These are phyloP conservation scores for Vitis hybrid DNA, from an alignment of 177 flowering plant genomes.

Conservation along the genomic window DNA sequence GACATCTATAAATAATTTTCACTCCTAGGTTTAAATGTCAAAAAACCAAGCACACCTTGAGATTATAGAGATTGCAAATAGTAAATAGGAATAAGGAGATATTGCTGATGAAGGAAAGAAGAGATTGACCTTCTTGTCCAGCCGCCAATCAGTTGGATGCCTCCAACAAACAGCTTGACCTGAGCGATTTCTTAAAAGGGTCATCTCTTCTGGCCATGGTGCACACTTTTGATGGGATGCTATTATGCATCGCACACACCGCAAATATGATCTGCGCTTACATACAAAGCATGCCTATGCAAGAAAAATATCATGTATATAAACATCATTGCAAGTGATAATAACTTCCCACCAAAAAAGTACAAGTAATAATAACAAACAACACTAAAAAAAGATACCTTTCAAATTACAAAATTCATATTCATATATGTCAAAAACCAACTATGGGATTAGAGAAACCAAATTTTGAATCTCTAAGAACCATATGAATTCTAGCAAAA, in stretches of 20 bases:
- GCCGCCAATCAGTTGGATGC: slow-evolving; percentile 76
- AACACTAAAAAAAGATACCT: background rate
- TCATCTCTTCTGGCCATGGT: slow-evolving; percentile 73
- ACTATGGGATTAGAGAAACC: background rate
- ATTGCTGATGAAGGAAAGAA: slow-evolving; percentile 42
- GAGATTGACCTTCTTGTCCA: slow-evolving; percentile 77
- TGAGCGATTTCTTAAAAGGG: slow-evolving; percentile 39
- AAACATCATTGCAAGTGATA: background rate
- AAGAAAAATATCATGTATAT: background rate
- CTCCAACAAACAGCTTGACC: slow-evolving; percentile 86
- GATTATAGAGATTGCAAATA: background rate
- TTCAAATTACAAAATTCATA: slow-evolving; percentile 1
- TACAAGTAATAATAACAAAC: background rate
- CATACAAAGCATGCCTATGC: slow-evolving; percentile 75
- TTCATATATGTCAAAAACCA: background rate
- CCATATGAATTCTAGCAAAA: background rate
- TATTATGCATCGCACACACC: slow-evolving; percentile 62
- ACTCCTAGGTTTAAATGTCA: too few species aligned
- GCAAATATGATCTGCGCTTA: slow-evolving; percentile 60
- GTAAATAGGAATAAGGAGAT: background rate
- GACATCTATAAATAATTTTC: too few species aligned
- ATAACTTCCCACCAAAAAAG: background rate
- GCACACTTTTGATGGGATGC: slow-evolving; percentile 83
- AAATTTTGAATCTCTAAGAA: background rate
- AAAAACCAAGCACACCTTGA: too few species aligned